A percentile compares a stretch with the other conserved stretches of the same genome.
phyloP scores from a whole-genome alignment of 768 basidiomycete genomes.

The Atractiella rhizophila region DNA sequence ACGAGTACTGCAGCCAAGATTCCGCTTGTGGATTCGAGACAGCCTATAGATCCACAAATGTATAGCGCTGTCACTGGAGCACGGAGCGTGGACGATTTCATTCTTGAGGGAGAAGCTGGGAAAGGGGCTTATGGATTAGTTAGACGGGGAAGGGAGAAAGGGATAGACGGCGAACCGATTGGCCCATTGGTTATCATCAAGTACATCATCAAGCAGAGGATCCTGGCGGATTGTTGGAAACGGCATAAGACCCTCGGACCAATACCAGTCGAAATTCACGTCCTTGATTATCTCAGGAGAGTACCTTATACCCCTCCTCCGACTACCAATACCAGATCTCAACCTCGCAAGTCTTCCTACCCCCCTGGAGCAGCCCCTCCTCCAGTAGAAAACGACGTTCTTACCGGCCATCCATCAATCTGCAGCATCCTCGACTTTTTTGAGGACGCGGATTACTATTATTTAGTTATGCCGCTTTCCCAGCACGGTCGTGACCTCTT shows the following conservation, averaged over 20 bases:
- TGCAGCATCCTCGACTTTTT: constrained; percentile 88
- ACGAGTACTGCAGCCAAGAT: too few relatives aligned
- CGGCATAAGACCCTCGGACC: constrained; percentile 81
- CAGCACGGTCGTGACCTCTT: constrained; percentile 48
- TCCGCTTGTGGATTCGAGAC: too few relatives aligned
- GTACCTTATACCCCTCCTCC: constrained; percentile 2
- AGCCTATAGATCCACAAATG: constrained; percentile 20
- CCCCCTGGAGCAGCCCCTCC: background rate
- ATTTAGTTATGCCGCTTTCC: constrained; percentile 49
- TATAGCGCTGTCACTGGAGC: constrained; percentile 29
- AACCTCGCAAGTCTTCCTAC: too few relatives aligned
- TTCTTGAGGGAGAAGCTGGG: constrained; percentile 66
- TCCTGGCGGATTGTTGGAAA: constrained; percentile 98
- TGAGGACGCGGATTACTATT: constrained; percentile 87
- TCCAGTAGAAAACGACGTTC: too few relatives aligned
- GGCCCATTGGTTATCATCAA: constrained; percentile 86
- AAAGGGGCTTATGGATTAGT: constrained; percentile 89
- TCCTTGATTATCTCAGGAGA: constrained; percentile 20
- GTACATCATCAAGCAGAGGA: constrained; percentile 92
- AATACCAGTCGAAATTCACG: constrained; percentile 91
- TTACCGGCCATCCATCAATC: constrained; percentile 75
- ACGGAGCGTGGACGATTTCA: constrained; percentile 58
- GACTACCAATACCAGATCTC: too few relatives aligned
- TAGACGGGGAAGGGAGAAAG: constrained; percentile 59
- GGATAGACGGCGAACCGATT: constrained; percentile 37